A percentile compares a stretch with the other conserved stretches of the same genome.
These are phyloP conservation scores for Hypoxylon intermedium DNA, from an alignment of 495 filamentous ascomycete species.

Conservation along the genomic window DNA sequence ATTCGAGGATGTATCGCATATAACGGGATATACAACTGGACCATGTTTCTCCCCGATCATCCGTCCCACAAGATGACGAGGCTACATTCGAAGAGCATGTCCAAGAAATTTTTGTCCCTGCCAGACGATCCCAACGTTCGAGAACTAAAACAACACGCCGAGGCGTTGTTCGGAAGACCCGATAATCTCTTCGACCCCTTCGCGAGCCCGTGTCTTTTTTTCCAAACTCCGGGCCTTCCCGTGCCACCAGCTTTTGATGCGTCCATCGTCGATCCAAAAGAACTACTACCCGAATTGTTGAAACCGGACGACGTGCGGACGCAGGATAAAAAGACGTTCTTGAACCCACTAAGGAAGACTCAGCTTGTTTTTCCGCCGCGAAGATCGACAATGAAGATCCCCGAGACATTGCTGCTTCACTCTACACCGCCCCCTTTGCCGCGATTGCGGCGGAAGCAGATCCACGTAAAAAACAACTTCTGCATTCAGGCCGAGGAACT, in stretches of 20 bases:
- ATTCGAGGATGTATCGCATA: conserved; percentile 55
- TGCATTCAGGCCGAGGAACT: conserved; percentile 46
- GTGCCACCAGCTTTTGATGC: conserved; percentile 48
- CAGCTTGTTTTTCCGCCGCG: conserved; percentile 48
- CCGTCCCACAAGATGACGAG: conserved; percentile 40
- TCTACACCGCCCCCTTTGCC: conserved; percentile 18
- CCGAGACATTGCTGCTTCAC: conserved; percentile 47
- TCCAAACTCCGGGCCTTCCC: conserved; percentile 52
- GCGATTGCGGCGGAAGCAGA: conserved; percentile 14
- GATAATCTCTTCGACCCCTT: conserved; percentile 59
- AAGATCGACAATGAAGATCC: conserved; percentile 46
- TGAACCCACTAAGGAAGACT: conserved; percentile 32
- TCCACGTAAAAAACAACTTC: conserved; percentile 40
- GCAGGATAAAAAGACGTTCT: neutral
- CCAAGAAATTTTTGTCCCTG: conserved; percentile 15
- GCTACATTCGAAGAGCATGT: neutral
- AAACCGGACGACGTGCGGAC: conserved; percentile 4
- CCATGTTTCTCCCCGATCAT: conserved; percentile 55
- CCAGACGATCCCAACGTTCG: conserved; percentile 20
- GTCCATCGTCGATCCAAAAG: conserved; percentile 8
- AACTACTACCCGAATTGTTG: neutral
- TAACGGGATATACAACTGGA: conserved; percentile 64
- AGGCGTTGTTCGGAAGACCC: conserved; percentile 50
- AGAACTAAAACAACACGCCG: conserved; percentile 39
- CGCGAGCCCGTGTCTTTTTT: conserved; percentile 60